Conservation (phyloP, 345 rosid genomes). For the Dipteronia sinensis region DNA sequence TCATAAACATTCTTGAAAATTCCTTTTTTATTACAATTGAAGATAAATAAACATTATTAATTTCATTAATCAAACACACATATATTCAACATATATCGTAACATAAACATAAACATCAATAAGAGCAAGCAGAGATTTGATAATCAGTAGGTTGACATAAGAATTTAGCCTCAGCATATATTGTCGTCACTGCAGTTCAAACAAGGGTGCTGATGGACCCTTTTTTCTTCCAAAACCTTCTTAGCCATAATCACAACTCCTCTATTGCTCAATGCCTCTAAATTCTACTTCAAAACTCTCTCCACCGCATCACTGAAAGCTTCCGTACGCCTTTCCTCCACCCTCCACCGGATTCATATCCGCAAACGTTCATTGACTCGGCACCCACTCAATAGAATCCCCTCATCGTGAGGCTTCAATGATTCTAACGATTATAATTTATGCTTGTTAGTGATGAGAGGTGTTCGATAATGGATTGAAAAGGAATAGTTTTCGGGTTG, state of each 20-base stretch:
- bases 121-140: not conserved
- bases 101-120: no score
- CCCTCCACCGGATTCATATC: slow-evolving; percentile 48
- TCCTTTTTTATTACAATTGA: no score
- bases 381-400: slow-evolving; percentile 79
- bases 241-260: slow-evolving; percentile 56
- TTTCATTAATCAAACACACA: not conserved
- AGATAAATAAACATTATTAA: no score
- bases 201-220: slow-evolving; percentile 72
- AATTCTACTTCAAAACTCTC: slow-evolving; percentile 47
- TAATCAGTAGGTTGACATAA: no score
- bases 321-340: slow-evolving; percentile 56
- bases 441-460: slow-evolving; percentile 23
- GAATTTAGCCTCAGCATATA: no score
- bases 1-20: no score
- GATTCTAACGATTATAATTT: slow-evolving; percentile 24
- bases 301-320: slow-evolving; percentile 77
- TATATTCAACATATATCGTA: not conserved
- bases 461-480: no score
- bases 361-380: slow-evolving; percentile 76
- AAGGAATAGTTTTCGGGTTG: no score
- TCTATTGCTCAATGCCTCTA: slow-evolving; percentile 47
- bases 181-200: slow-evolving; percentile 71
- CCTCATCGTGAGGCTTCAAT: slow-evolving; percentile 43
- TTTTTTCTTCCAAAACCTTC: slow-evolving; percentile 6